Conservation (phyloP, 768 basidiomycete genomes). For the Zangia roseola region DNA sequence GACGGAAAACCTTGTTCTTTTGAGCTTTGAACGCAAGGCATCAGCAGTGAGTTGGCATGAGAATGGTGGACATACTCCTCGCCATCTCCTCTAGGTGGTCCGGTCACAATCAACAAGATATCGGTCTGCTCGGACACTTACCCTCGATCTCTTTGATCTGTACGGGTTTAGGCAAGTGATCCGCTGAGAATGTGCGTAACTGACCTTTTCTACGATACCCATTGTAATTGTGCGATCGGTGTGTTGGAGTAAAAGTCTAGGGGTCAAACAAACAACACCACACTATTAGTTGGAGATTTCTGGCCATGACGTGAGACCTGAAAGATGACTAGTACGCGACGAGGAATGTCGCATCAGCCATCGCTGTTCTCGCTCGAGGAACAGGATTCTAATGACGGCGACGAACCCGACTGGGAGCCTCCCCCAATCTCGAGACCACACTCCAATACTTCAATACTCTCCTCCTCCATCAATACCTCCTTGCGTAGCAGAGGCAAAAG, state of each 20-base stretch:
- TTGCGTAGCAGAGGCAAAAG: slow-evolving; percentile 33
- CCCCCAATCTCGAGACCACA: slow-evolving; percentile 31
- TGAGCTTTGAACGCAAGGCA: slow-evolving; percentile 54
- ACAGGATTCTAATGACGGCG: slow-evolving; percentile 45
- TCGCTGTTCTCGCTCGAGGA: slow-evolving; percentile 67
- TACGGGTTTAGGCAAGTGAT: slow-evolving; percentile 3
- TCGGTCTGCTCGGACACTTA: slow-evolving; percentile 37
- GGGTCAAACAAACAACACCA: too few relatives aligned
- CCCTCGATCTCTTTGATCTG: slow-evolving; percentile 97
- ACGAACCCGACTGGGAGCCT: slow-evolving; percentile 47
- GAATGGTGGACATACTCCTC: slow-evolving; percentile 65
- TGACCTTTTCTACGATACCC: slow-evolving; percentile 94
- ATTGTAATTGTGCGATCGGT: slow-evolving; percentile 44
- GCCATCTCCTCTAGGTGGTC: slow-evolving; percentile 86
- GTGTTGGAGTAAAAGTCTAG: too few relatives aligned
- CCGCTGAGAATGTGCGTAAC: not conserved
- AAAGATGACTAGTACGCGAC: slow-evolving; percentile 25
- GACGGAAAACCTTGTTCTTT: slow-evolving; percentile 81
- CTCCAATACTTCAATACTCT: slow-evolving; percentile 21
- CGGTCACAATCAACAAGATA: not conserved
- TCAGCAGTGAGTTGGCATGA: slow-evolving; percentile 1
- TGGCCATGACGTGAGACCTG: not conserved
- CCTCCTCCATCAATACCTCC: slow-evolving; percentile 30
- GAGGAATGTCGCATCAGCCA: slow-evolving; percentile 49
- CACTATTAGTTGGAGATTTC: not conserved